These are phyloP conservation scores for Morella rubra DNA, from an alignment of 306 rosid genomes.

Conservation along the genomic window DNA sequence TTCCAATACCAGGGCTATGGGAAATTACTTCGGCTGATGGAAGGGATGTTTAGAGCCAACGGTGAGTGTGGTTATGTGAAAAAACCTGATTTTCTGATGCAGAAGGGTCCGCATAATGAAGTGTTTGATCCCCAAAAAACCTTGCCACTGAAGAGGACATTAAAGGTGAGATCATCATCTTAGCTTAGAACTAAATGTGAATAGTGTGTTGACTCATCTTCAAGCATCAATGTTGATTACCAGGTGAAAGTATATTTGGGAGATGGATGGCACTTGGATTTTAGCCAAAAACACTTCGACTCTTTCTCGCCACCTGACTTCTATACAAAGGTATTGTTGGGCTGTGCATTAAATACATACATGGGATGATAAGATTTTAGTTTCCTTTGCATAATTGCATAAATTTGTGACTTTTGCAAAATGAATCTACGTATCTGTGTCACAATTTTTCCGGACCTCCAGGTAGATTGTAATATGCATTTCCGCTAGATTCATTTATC, in stretches of 20 bases:
- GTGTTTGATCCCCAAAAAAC: slow-evolving; percentile 64
- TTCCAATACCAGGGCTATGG: slow-evolving; percentile 62
- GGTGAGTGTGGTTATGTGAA: slow-evolving; percentile 90
- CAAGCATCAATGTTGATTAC: slow-evolving; percentile 19
- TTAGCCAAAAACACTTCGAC: slow-evolving; percentile 54
- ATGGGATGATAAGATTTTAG: no score
- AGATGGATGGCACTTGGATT: slow-evolving; percentile 56
- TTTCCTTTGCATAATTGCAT: neutral
- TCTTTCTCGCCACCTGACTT: slow-evolving; percentile 85
- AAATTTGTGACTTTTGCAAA: neutral
- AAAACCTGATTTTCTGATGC: slow-evolving; percentile 64
- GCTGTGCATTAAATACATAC: neutral
- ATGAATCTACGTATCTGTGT: neutral
- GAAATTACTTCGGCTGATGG: slow-evolving; percentile 73
- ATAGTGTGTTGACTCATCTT: slow-evolving; percentile 29
- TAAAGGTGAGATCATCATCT: slow-evolving; percentile 51
- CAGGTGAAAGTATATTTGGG: slow-evolving; percentile 76
- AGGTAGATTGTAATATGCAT: neutral
- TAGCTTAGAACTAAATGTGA: slow-evolving; percentile 14
- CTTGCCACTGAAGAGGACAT: slow-evolving; percentile 48
- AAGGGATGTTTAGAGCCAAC: slow-evolving; percentile 89
- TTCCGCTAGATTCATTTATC: neutral
- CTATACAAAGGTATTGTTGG: slow-evolving; percentile 64
- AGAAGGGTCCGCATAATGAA: slow-evolving; percentile 37
- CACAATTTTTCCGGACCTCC: no score